Evolutionary conservation across 108 stramenopile species (phyloP).

Genomic region (Mediolabrus comicus): DNA sequence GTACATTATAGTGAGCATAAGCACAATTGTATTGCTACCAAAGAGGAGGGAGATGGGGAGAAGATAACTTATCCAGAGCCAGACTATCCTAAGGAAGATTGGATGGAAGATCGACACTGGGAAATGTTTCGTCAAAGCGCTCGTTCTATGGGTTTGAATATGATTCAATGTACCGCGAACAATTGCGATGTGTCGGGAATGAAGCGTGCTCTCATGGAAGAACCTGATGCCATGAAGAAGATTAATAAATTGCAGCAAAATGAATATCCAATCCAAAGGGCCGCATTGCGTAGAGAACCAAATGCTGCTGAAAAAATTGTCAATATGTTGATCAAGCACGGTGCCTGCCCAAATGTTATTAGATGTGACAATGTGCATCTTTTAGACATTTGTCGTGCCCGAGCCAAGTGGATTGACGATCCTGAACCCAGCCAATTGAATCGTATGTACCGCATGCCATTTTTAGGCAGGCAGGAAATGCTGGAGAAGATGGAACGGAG

Average conservation of each 20-base stretch:
- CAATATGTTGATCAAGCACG: background rate
- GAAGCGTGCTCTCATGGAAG: slow-evolving; percentile 17
- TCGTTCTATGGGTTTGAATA: background rate
- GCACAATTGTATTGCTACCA: slow-evolving; percentile 6
- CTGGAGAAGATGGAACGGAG: background rate
- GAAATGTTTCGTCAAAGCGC: background rate
- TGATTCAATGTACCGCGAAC: background rate
- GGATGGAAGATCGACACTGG: slow-evolving; percentile 2
- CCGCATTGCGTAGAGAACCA: slow-evolving; percentile 1
- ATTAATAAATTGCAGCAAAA: background rate
- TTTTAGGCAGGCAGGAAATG: background rate
- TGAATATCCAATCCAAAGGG: background rate
- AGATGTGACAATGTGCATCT: background rate
- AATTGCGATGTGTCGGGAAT: background rate
- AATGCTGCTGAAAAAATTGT: background rate
- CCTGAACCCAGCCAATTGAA: background rate
- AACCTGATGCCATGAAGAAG: slow-evolving; percentile 5
- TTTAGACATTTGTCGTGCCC: background rate
- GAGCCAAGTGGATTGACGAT: background rate
- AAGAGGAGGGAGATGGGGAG: background rate
- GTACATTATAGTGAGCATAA: slow-evolving; percentile 13
- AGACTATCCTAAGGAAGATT: slow-evolving; percentile 12
- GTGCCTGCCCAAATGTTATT: background rate
- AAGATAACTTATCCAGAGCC: background rate
- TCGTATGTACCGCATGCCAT: background rate